phyloP scores from a whole-genome alignment of 2,329 filamentous ascomycete species.

The Eurotiales sp. region DNA sequence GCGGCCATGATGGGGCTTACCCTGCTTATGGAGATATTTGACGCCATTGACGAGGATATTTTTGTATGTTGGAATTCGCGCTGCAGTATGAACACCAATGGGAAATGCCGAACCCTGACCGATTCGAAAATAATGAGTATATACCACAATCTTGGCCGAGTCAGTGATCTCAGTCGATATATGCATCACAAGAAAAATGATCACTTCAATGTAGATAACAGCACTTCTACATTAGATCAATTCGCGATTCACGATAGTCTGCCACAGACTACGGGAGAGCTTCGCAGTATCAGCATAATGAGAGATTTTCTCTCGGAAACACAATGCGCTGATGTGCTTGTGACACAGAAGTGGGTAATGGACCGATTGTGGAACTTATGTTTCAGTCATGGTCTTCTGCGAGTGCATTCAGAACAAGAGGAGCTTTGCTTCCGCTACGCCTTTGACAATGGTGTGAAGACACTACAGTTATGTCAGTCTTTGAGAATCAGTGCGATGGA shows the following conservation, averaged over 20 bases:
- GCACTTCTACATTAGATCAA: slow-evolving; percentile 17
- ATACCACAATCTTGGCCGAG: slow-evolving; percentile 30
- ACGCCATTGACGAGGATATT: slow-evolving; percentile 43
- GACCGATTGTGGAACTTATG: slow-evolving; percentile 43
- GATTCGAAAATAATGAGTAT: slow-evolving; percentile 53
- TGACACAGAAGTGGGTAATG: slow-evolving; percentile 43
- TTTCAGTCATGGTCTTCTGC: slow-evolving; percentile 37
- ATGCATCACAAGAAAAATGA: slow-evolving; percentile 29
- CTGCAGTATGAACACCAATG: slow-evolving; percentile 56
- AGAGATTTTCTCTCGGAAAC: slow-evolving; percentile 30
- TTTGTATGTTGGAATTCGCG: slow-evolving; percentile 43
- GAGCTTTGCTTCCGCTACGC: slow-evolving; percentile 38
- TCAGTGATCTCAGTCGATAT: slow-evolving; percentile 32
- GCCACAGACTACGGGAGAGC: background rate
- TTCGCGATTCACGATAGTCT: slow-evolving; percentile 5
- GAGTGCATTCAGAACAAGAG: slow-evolving; percentile 30
- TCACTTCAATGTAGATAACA: slow-evolving; percentile 33
- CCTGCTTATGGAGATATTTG: slow-evolving; percentile 43
- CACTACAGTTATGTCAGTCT: slow-evolving; percentile 32
- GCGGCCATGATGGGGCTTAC: slow-evolving; percentile 42
- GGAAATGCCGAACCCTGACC: slow-evolving; percentile 64
- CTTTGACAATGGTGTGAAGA: slow-evolving; percentile 30
- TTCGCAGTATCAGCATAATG: slow-evolving; percentile 14
- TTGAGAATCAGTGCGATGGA: slow-evolving; percentile 38
- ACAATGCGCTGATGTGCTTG: slow-evolving; percentile 40